Percentiles rank a stretch among this genome's conserved stretches.
These are phyloP conservation scores for Trichosporon sp. DNA, from an alignment of 1,284 basidiomycete genomes.

Conservation along the genomic window DNA sequence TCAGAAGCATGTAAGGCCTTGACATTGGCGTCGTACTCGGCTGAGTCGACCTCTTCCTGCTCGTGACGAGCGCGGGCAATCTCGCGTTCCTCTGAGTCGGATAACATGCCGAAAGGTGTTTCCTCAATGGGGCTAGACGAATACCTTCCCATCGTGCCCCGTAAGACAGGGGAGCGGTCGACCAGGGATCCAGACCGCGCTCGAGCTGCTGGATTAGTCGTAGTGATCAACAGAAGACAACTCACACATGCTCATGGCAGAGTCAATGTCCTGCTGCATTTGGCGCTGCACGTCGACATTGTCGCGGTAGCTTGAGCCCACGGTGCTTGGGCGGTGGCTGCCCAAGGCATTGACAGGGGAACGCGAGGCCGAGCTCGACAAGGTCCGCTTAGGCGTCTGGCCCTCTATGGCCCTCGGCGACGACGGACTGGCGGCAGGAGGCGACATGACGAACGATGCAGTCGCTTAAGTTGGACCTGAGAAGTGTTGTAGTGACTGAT, in stretches of 20 bases:
- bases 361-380: conserved; percentile 33
- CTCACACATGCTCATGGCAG: conserved; percentile 54
- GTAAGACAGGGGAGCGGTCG: conserved; percentile 37
- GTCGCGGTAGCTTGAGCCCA: conserved; percentile 34
- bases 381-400: conserved; percentile 25
- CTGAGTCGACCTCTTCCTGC: conserved; percentile 24
- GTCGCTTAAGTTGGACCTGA: not conserved
- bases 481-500: not conserved
- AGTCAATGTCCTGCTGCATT: conserved; percentile 54
- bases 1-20: conserved; percentile 32
- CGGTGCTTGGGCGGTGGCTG: conserved; percentile 2
- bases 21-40: conserved; percentile 23
- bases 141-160: conserved; percentile 39
- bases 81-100: conserved; percentile 55
- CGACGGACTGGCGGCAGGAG: conserved; percentile 1
- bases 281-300: conserved; percentile 46
- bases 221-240: conserved; percentile 16
- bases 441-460: not conserved
- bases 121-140: conserved; percentile 53
- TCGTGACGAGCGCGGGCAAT: conserved; percentile 48
- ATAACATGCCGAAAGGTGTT: conserved; percentile 54
- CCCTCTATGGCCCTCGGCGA: conserved; percentile 17
- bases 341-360: conserved; percentile 41
- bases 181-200: conserved; percentile 50
- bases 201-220: conserved; percentile 39